Percentiles rank a stretch among this genome's conserved stretches.
These are phyloP conservation scores for Blastobotrys apis DNA, from an alignment of 1,139 yeast species.

Conservation along the genomic window DNA sequence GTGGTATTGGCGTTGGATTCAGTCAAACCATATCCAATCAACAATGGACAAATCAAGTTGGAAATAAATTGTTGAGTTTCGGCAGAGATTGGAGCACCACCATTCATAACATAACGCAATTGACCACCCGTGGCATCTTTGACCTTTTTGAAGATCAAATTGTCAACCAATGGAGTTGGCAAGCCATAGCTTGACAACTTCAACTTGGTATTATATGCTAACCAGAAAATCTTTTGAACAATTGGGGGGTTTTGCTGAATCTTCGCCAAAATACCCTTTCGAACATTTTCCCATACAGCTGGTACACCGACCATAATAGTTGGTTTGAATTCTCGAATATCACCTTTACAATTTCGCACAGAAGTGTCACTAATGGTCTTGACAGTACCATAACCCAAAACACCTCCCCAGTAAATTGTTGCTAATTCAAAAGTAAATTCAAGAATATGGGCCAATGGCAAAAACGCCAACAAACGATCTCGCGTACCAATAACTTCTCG, in stretches of 20 bases:
- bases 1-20: constrained; percentile 92
- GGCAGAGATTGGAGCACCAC: constrained; percentile 86
- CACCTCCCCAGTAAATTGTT: constrained; percentile 83
- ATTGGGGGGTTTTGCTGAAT: constrained; percentile 61
- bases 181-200: constrained; percentile 57
- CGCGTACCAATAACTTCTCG: constrained; percentile 47
- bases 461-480: constrained; percentile 78
- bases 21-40: constrained; percentile 94
- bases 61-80: constrained; percentile 85
- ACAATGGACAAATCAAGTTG: constrained; percentile 77
- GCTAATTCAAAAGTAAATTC: constrained; percentile 85
- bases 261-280: constrained; percentile 85
- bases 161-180: constrained; percentile 67
- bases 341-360: constrained; percentile 81
- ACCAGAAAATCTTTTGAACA: constrained; percentile 84
- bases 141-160: constrained; percentile 76
- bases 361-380: constrained; percentile 84
- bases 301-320: constrained; percentile 98
- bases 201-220: constrained; percentile 70
- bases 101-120: constrained; percentile 68
- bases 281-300: constrained; percentile 95
- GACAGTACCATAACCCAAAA: constrained; percentile 86
- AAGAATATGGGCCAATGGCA: constrained; percentile 94
- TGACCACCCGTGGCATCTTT: constrained; percentile 95
- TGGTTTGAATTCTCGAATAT: constrained; percentile 81